phyloP scores from a whole-genome alignment of 129 eudicot species.

The Arctium minus region DNA sequence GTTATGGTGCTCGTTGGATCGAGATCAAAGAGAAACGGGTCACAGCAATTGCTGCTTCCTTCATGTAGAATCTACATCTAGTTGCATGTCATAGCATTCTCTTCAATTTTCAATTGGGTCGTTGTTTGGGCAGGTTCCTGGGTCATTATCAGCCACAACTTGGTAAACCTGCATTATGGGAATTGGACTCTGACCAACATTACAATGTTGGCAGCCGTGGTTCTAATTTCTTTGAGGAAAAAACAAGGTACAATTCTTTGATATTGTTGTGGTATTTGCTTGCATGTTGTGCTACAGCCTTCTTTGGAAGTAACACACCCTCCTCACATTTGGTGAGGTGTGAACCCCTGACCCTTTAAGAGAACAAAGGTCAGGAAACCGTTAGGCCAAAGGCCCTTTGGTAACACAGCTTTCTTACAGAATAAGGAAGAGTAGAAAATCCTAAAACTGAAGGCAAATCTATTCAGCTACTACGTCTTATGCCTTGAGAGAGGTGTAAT shows the following conservation, averaged over 20 bases:
- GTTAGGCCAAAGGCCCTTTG: background rate
- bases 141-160: slow-evolving; percentile 90
- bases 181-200: slow-evolving; percentile 83
- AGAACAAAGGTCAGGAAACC: too few species aligned
- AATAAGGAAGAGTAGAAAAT: background rate
- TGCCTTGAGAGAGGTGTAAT: background rate
- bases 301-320: too few species aligned
- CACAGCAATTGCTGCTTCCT: background rate
- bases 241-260: slow-evolving; percentile 42
- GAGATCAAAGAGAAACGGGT: background rate
- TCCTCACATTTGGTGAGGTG: too few species aligned
- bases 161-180: slow-evolving; percentile 95
- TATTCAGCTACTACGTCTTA: background rate
- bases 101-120: background rate
- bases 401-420: background rate
- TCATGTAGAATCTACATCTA: background rate
- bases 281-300: background rate
- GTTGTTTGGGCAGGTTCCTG: slow-evolving; percentile 64
- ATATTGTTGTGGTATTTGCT: background rate
- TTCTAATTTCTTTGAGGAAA: slow-evolving; percentile 40
- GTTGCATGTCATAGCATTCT: background rate
- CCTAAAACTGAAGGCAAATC: background rate
- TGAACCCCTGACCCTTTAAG: too few species aligned
- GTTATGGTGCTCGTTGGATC: background rate
- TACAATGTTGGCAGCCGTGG: slow-evolving; percentile 53